Conservation (phyloP, 2,329 filamentous ascomycete species). For the Emmonsiellopsis sp. region DNA sequence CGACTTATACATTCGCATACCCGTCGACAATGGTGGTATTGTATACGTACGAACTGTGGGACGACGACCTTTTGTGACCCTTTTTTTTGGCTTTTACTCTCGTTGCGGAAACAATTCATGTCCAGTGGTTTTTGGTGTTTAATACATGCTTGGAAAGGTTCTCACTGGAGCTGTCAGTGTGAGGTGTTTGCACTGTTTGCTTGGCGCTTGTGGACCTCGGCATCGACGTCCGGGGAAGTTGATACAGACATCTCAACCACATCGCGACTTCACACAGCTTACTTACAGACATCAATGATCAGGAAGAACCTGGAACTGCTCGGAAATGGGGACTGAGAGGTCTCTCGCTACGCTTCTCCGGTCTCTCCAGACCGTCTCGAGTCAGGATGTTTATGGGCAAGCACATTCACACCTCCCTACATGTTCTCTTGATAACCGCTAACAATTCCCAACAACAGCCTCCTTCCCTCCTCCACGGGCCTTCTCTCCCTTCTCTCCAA, state of each 20-base stretch:
- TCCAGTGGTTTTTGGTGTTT: too few species aligned
- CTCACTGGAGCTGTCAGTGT: not conserved
- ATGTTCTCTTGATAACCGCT: slow-evolving; percentile 14
- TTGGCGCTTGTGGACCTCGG: slow-evolving; percentile 1
- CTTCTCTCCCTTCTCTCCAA: slow-evolving; percentile 45
- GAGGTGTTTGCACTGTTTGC: slow-evolving; percentile 27
- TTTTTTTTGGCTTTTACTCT: too few species aligned
- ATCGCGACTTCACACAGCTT: not conserved
- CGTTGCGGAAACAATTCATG: too few species aligned
- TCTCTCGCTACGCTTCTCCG: slow-evolving; percentile 51
- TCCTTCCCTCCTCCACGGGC: slow-evolving; percentile 44
- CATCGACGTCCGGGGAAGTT: not conserved
- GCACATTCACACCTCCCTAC: slow-evolving; percentile 8
- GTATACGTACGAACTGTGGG: too few species aligned
- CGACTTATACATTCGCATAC: too few species aligned
- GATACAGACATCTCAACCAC: not conserved
- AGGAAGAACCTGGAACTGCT: not conserved
- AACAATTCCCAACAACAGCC: slow-evolving; percentile 22
- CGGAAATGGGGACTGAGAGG: slow-evolving; percentile 49
- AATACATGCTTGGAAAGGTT: too few species aligned
- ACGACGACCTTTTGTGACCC: too few species aligned
- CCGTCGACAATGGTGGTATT: too few species aligned
- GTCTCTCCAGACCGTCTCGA: slow-evolving; percentile 49
- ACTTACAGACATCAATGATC: slow-evolving; percentile 6
- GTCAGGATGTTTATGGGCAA: slow-evolving; percentile 52